Base-by-base conservation (phyloP, 1,139 yeast species). In the Pneumocystis wakefieldiae region DNA sequence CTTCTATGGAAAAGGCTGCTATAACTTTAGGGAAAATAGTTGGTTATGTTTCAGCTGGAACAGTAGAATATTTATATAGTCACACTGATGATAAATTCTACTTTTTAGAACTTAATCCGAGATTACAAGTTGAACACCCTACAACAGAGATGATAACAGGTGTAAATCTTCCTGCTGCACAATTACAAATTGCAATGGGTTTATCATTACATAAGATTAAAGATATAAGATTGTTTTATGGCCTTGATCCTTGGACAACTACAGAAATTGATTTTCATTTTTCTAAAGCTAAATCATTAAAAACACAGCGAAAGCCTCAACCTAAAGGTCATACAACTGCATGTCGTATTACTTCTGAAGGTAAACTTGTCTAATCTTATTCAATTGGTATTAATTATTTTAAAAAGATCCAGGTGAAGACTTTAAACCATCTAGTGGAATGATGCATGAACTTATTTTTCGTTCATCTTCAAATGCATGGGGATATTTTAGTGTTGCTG, bases 121-220 rank as follows among this genome's bases (percentile, higher is more conserved):
- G 98, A 81, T 81, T 92, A 74, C 98, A 92, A 80, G 98, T 92
- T 68, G 98, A 92, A 81, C 98, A 92, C 80, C 98, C 98, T 71
- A 92, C 98, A 62, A 92, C 98, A 58, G 98, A 92, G 79, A 92
- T 92, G 98, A 98, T 89, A 64, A 86, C 96, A 36, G 98, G 98
- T 69, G 97, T 92, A 64, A 92, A 92, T 74, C 81, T 92, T 74
- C 98, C 98, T 55, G 95, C 97, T 66, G 96, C 98, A 62, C 98
- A 92, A 78, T 83, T 92, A 69, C 97, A 92, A 77, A 88, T 92
- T 76, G 97, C 98, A 69, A 92, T 92, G 98, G 98, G 98, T 81
- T 83, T 92, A 67, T 97, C 98, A 69, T 84, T 92, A 82, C 95
- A 92, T 75, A 83, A 95, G 77, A 87, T 92, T 70, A 83, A 87